phyloP scores from a whole-genome alignment of 2,329 filamentous ascomycete species.

The Epichloe festucae region DNA sequence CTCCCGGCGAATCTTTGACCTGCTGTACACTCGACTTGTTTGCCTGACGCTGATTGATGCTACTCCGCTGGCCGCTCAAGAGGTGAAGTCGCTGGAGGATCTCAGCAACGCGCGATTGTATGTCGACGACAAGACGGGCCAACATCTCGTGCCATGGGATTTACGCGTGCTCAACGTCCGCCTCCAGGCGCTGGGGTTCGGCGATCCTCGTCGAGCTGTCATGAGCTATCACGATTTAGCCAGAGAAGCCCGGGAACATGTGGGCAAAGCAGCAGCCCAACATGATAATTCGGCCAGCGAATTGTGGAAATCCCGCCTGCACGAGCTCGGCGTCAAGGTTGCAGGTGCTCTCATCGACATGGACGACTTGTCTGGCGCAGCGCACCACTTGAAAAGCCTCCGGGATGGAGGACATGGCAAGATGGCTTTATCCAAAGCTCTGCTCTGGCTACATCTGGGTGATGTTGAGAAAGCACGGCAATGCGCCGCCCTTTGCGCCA shows the following conservation, averaged over 20 bases:
- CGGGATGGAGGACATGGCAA: conserved; percentile 24
- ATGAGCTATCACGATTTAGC: conserved; percentile 87
- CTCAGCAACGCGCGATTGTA: conserved; percentile 44
- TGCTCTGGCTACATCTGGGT: conserved; percentile 69
- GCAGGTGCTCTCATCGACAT: conserved; percentile 65
- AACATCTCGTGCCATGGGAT: conserved; percentile 73
- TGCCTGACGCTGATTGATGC: conserved; percentile 71
- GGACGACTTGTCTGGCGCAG: conserved; percentile 73
- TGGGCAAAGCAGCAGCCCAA: conserved; percentile 31
- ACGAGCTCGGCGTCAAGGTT: conserved; percentile 60
- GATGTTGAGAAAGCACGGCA: conserved; percentile 55
- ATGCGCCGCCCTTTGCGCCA: conserved; percentile 28
- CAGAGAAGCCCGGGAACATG: conserved; percentile 55
- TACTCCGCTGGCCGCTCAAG: conserved; percentile 53
- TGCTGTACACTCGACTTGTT: conserved; percentile 70
- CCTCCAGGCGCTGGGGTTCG: conserved; percentile 74
- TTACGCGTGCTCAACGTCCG: conserved; percentile 72
- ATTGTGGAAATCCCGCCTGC: conserved; percentile 59
- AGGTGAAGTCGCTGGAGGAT: conserved; percentile 51
- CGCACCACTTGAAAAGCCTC: conserved; percentile 55
- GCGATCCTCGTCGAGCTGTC: conserved; percentile 70
- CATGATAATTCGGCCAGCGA: conserved; percentile 41
- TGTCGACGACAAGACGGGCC: conserved; percentile 36
- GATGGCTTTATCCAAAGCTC: conserved; percentile 37
- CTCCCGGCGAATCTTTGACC: conserved; percentile 53